phyloP scores from a whole-genome alignment of 2,329 filamentous ascomycete genomes.

The Cladosporium austrohemisphaericum region DNA sequence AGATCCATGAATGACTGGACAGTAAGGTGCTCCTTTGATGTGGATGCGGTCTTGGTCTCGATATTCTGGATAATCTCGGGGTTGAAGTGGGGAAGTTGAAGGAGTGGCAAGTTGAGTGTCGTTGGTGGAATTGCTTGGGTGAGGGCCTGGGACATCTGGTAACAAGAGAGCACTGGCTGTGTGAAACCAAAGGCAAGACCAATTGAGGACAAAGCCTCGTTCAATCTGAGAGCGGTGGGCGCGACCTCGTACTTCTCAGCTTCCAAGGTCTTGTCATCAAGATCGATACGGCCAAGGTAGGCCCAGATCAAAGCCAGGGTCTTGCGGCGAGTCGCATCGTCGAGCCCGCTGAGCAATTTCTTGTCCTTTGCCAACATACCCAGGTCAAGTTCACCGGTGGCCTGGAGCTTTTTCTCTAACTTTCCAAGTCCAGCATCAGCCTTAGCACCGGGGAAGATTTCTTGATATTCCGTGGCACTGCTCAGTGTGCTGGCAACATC shows the following conservation, averaged over 20 bases:
- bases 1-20: conserved; percentile 88
- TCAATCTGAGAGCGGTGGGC: conserved; percentile 78
- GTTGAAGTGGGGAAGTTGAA: conserved; percentile 87
- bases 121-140: conserved; percentile 89
- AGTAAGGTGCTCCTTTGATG: conserved; percentile 63
- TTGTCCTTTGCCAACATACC: conserved; percentile 70
- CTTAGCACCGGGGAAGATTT: conserved; percentile 71
- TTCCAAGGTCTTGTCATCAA: conserved; percentile 73
- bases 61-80: conserved; percentile 59
- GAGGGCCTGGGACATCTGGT: conserved; percentile 76
- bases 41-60: conserved; percentile 59
- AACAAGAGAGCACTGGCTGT: conserved; percentile 74
- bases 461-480: conserved; percentile 78
- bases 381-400: conserved; percentile 51
- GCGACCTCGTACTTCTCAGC: conserved; percentile 86
- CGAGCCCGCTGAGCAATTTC: conserved; percentile 71
- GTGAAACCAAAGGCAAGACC: conserved; percentile 83
- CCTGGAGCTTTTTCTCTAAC: conserved; percentile 71
- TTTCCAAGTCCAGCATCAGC: conserved; percentile 77
- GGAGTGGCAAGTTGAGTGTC: conserved; percentile 55
- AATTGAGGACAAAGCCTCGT: conserved; percentile 82
- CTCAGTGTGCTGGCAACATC: conserved; percentile 79
- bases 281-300: conserved; percentile 82
- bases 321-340: conserved; percentile 77
- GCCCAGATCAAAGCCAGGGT: conserved; percentile 89